phyloP scores from a whole-genome alignment of 2,329 filamentous ascomycete species.

The Ophiobolus disseminans region DNA sequence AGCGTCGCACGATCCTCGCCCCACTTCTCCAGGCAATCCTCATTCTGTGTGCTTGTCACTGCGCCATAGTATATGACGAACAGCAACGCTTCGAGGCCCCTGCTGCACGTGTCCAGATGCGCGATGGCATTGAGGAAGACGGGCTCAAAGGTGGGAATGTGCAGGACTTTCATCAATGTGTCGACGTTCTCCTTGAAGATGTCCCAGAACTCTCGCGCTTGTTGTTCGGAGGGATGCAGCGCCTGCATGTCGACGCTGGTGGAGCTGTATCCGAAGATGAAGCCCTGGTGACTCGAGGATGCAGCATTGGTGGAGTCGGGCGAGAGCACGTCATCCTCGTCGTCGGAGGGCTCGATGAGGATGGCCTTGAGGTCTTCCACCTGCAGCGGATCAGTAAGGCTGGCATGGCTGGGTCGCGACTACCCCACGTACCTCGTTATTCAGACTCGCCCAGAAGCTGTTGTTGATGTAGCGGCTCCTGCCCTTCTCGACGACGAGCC shows the following conservation, averaged over 20 bases:
- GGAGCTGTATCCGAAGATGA: conserved; percentile 76
- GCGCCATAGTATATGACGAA: conserved; percentile 69
- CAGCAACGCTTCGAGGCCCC: conserved; percentile 64
- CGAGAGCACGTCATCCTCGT: conserved; percentile 63
- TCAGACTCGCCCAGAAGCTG: conserved; percentile 77
- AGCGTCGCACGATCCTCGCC: conserved; percentile 60
- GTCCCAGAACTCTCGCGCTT: conserved; percentile 73
- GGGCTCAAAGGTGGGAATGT: conserved; percentile 70
- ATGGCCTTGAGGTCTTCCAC: conserved; percentile 69
- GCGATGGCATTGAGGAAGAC: conserved; percentile 67
- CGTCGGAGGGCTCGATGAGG: conserved; percentile 66
- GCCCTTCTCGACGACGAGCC: conserved; percentile 74
- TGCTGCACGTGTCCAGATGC: conserved; percentile 65
- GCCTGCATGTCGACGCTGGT: conserved; percentile 70
- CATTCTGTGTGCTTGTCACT: conserved; percentile 58
- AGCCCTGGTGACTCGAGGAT: conserved; percentile 70
- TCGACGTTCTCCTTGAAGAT: conserved; percentile 77
- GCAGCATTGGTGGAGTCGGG: conserved; percentile 43
- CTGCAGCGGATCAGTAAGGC: conserved; percentile 38
- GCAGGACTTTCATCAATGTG: conserved; percentile 73
- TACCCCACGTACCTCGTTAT: conserved; percentile 67
- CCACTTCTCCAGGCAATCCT: conserved; percentile 57
- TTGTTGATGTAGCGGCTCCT: conserved; percentile 77
- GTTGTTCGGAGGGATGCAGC: conserved; percentile 68
- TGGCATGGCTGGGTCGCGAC: background rate